phyloP scores from a whole-genome alignment of 805 yeast species.

The Candida easanensis region DNA sequence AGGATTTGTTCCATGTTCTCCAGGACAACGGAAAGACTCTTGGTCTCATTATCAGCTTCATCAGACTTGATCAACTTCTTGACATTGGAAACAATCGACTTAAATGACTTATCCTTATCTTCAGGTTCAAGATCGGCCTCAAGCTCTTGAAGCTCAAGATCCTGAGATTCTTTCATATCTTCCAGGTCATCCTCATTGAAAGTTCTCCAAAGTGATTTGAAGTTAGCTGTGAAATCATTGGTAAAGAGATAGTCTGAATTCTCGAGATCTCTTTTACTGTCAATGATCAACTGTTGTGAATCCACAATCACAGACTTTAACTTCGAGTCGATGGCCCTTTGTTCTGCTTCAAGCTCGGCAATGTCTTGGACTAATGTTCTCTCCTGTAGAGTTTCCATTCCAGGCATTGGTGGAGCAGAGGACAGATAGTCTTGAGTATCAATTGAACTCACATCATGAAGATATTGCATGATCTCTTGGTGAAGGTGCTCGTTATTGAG shows the following conservation, averaged over 20 bases:
- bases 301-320: conserved; percentile 38
- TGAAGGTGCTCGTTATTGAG: conserved; percentile 34
- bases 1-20: conserved; percentile 67
- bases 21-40: conserved; percentile 39
- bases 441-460: conserved; percentile 43
- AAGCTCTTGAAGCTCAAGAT: conserved; percentile 20
- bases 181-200: conserved; percentile 30
- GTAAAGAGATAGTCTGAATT: conserved; percentile 30
- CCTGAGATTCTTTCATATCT: conserved; percentile 30
- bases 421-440: conserved; percentile 44
- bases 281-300: conserved; percentile 37
- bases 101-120: conserved; percentile 30
- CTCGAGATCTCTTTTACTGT: conserved; percentile 40
- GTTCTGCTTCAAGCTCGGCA: conserved; percentile 66
- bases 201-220: conserved; percentile 30
- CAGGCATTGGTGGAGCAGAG: conserved; percentile 40
- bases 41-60: conserved; percentile 9
- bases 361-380: conserved; percentile 61
- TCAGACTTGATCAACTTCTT: conserved; percentile 18
- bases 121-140: conserved; percentile 25
- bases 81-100: conserved; percentile 23
- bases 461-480: conserved; percentile 32
- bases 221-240: conserved; percentile 29
- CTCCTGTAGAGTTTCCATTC: conserved; percentile 24
- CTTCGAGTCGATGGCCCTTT: conserved; percentile 44